Evolutionary conservation across 352 stramenopile species (phyloP), one percentile per base, ranked within the genome.

Genomic region (Phytophthora rubi): DNA sequence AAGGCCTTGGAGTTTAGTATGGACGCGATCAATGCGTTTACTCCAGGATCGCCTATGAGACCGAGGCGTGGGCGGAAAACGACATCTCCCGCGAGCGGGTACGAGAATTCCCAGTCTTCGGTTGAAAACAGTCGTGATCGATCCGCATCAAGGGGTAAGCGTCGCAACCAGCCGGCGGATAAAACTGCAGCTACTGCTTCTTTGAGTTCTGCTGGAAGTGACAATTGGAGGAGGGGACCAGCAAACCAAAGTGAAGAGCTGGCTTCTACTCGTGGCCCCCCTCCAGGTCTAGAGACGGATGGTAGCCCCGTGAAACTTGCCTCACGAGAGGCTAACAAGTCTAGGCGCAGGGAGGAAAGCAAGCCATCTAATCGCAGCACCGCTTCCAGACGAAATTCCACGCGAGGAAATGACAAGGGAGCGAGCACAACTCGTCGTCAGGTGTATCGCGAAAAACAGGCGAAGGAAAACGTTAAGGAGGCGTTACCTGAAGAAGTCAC

Each of bases 371-470:
- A 30, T 55, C 73, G 65, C 9, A 71, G 30, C 63, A 71, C 39
- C 64, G 53, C 58, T 6, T 52, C 65, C 0, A 80, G 67, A 61
- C 80, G 66, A 58, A 81, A 52, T 45, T 42, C 53, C 3, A 9
- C 51, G 28, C 39, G 69, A 74, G 63, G 68, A 63, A 68, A 49
- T 47, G 60, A 82, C 2, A 82, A 78, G 53, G 30, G 37, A 9
- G 2, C 30, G 21, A 42, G 44, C 5, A 59, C 56, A 26, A 56
- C 71, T 7, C 78, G 79, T 39, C 83, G 83, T 6, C 83, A 89
- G 56, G 65, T 89, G 16, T 90, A 89, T 65, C 84, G 86, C 7
- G 81, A 93, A 60, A 93, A 91, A 59, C 68, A 77, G 32, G 32
- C 75, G 6, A 74, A 76, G 61, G 54, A 74, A 23, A 35, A 12